Conservation (phyloP, 106 monocot genomes). For the Alisma plantagoaquatica region DNA sequence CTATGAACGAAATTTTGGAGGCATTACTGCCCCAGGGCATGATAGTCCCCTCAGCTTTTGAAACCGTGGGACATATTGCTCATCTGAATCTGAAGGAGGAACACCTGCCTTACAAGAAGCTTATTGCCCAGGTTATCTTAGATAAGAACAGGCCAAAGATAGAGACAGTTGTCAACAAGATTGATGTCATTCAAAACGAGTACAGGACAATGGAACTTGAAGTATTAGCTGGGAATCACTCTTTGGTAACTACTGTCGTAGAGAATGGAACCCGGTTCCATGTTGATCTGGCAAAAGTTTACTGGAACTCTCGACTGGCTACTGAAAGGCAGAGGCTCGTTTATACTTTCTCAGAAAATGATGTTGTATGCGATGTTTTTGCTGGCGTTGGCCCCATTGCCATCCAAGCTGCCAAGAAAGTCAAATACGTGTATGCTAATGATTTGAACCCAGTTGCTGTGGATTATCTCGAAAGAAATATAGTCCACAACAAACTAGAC, state of each 20-base stretch:
- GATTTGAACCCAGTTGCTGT: slow-evolving; percentile 89
- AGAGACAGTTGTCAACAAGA: slow-evolving; percentile 95
- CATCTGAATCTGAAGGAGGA: slow-evolving; percentile 90
- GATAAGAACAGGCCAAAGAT: slow-evolving; percentile 93
- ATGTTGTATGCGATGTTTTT: slow-evolving; percentile 98
- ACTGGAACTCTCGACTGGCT: slow-evolving; percentile 92
- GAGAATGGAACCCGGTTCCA: slow-evolving; percentile 83
- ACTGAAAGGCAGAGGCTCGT: slow-evolving; percentile 90
- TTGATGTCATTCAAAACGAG: slow-evolving; percentile 79
- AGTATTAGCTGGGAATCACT: slow-evolving; percentile 90
- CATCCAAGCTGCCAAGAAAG: slow-evolving; percentile 83
- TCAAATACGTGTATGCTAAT: slow-evolving; percentile 90
- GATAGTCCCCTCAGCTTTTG: slow-evolving; percentile 73
- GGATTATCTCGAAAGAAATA: slow-evolving; percentile 84
- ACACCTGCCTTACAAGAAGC: slow-evolving; percentile 69
- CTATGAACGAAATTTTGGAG: slow-evolving; percentile 76
- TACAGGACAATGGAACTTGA: slow-evolving; percentile 96
- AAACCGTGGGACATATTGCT: slow-evolving; percentile 91
- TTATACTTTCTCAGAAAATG: slow-evolving; percentile 39
- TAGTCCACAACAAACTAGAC: slow-evolving; percentile 83
- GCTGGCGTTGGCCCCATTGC: slow-evolving; percentile 92
- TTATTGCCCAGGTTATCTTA: slow-evolving; percentile 91
- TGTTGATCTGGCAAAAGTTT: slow-evolving; percentile 84
- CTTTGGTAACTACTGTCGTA: slow-evolving; percentile 68
- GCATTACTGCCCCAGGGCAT: slow-evolving; percentile 65